Base-by-base conservation (phyloP, 129 eudicot species). In the Escallonia rubra region DNA sequence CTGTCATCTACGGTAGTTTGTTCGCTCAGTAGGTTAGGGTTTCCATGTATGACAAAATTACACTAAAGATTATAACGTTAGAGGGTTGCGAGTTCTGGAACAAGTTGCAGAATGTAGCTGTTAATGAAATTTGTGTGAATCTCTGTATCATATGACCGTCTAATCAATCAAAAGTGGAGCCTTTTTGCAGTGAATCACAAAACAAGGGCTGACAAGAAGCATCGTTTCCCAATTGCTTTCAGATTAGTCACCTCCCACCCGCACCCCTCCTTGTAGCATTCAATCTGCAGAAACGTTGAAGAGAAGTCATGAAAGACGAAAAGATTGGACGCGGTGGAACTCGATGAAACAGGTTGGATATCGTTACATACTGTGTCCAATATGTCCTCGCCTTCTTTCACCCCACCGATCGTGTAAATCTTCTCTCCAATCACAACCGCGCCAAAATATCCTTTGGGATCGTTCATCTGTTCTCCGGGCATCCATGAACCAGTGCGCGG, bases 401-500 rank as follows among this genome's bases (percentile, higher is more conserved):
- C 13, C 47, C 97, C 97, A 3, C 97, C 97, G 10, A 84, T 54
- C 0, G 65, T 76, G 63, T 74, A 86, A 4, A 90, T 61, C 13
- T 65, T 73, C 41, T 53, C 86, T 11, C 77, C 82, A 5, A 79
- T 4, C 16, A 79, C 84, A 12, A 76, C 78, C 13, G 87, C 65
- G 8, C 85, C 95, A 49, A 62, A 76, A 59, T 72, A 56, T 64
- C 81, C 91, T 76, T 85, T 79, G 11, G 87, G 16, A 23, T 47
- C 64, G 4, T 71, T 77, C 97, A 90, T 86, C 2, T 90, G 74
- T 40, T 82, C 87, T 8, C 58, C 76, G 38, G 70, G 65, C 70
- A 75, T 72, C 97, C 97, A 90, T 13, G 74, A 70, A 52, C 82
- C 81, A 84, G 69, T 49, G 8, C 97, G 97, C 10, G 86, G 83